Conservation (phyloP, 164 flowering plant genomes). For the Vitis rupestris region DNA sequence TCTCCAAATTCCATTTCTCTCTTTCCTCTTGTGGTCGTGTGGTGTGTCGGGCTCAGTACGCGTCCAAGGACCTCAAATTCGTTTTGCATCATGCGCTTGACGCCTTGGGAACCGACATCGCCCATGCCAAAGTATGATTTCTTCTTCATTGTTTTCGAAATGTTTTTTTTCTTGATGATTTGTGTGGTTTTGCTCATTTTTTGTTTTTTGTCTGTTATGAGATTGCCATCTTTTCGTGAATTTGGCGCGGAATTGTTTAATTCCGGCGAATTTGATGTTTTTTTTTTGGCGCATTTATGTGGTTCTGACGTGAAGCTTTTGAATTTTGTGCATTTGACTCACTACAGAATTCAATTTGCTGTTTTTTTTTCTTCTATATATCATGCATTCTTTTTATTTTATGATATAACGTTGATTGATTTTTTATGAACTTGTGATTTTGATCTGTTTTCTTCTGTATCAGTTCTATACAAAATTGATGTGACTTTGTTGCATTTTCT, state of each 20-base stretch:
- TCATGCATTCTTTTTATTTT: not conserved
- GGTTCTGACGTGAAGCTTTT: not conserved
- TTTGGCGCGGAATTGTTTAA: no score
- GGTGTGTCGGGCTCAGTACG: constrained; percentile 15
- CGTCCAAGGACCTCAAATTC: constrained; percentile 34
- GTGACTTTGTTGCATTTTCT: no score
- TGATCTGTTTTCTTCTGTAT: no score
- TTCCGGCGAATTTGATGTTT: not conserved
- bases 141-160: not conserved
- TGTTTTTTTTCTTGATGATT: not conserved
- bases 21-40: constrained; percentile 14
- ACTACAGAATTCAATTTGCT: not conserved
- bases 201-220: not conserved
- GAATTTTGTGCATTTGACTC: not conserved
- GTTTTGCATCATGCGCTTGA: constrained; percentile 67
- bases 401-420: not conserved
- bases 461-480: no score
- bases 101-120: constrained; percentile 49
- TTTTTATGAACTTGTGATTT: no score
- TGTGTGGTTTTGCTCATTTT: no score
- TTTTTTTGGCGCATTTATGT: not conserved
- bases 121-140: constrained; percentile 52
- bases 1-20: not conserved
- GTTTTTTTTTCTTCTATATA: no score
- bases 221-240: no score